These are phyloP conservation scores for Blechomonas ayalai DNA, from an alignment of 208 protist species.

Conservation along the genomic window DNA sequence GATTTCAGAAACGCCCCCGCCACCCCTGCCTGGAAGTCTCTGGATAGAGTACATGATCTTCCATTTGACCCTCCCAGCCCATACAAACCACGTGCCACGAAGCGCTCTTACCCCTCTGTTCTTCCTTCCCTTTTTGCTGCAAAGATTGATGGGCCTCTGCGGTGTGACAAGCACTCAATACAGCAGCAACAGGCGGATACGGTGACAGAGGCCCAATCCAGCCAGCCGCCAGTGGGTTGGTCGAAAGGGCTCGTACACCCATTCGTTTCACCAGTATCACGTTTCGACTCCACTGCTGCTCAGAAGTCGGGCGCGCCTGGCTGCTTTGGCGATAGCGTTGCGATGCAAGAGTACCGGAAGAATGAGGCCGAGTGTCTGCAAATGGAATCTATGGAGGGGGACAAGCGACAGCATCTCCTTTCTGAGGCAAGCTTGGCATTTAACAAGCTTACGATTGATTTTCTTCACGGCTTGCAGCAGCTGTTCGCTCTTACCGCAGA, in stretches of 20 bases:
- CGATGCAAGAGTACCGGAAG: constrained; percentile 10
- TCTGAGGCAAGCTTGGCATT: constrained; percentile 26
- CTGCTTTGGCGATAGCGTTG: too few species aligned
- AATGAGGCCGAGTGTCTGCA: constrained; percentile 11
- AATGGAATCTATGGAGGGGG: constrained; percentile 16
- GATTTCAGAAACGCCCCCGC: too few species aligned
- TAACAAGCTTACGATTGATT: constrained; percentile 18
- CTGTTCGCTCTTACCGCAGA: constrained; percentile 13
- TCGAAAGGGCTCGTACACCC: neutral
- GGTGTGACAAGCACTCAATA: neutral
- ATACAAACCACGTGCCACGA: constrained; percentile 28
- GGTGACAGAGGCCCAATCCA: neutral
- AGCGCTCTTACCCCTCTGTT: constrained; percentile 12
- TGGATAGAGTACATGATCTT: constrained; percentile 1
- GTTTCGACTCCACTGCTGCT: too few species aligned
- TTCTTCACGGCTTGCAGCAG: constrained; percentile 16
- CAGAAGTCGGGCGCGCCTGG: too few species aligned
- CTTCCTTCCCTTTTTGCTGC: constrained; percentile 14
- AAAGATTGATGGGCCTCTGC: neutral
- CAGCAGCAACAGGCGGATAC: constrained; percentile 1
- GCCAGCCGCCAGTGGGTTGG: neutral
- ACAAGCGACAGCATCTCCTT: constrained; percentile 13
- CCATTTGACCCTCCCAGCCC: constrained; percentile 53
- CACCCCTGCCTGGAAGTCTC: too few species aligned
- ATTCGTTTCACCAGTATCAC: too few species aligned